phyloP scores from a whole-genome alignment of 192 early-diverging fungal genomes.

The Rhizophagus clarus region DNA sequence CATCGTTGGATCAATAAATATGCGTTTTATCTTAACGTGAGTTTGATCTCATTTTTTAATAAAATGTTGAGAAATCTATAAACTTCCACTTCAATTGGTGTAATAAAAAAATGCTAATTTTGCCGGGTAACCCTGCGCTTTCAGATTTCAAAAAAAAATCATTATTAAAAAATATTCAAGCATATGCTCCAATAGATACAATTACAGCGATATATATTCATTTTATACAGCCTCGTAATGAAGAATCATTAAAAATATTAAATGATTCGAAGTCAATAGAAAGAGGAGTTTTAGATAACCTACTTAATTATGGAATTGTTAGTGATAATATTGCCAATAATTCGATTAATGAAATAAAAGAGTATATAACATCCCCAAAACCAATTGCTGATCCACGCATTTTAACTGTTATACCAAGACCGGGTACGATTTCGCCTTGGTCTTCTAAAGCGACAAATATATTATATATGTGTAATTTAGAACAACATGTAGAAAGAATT shows the following conservation, averaged over 20 bases:
- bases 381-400: conserved; percentile 42
- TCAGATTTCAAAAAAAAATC: conserved; percentile 72
- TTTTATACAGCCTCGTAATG: conserved; percentile 64
- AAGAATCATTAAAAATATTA: conserved; percentile 37
- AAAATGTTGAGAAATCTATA: no score
- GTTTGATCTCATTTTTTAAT: no score
- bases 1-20: no score
- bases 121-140: conserved; percentile 82
- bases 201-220: conserved; percentile 76
- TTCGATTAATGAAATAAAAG: not conserved
- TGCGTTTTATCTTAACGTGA: no score
- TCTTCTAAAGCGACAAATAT: conserved; percentile 99
- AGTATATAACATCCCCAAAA: not conserved
- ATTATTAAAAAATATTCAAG: conserved; percentile 63
- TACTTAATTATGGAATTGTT: conserved; percentile 50
- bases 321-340: conserved; percentile 34
- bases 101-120: conserved; percentile 68
- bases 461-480: conserved; percentile 86
- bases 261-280: conserved; percentile 46
- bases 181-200: conserved; percentile 50
- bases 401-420: conserved; percentile 83
- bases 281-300: conserved; percentile 44
- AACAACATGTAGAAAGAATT: conserved; percentile 70
- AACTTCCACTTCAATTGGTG: no score
- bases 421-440: conserved; percentile 99